These are phyloP conservation scores for Dalbergia cochinchinensis DNA, from an alignment of 306 rosid species.

Conservation along the genomic window DNA sequence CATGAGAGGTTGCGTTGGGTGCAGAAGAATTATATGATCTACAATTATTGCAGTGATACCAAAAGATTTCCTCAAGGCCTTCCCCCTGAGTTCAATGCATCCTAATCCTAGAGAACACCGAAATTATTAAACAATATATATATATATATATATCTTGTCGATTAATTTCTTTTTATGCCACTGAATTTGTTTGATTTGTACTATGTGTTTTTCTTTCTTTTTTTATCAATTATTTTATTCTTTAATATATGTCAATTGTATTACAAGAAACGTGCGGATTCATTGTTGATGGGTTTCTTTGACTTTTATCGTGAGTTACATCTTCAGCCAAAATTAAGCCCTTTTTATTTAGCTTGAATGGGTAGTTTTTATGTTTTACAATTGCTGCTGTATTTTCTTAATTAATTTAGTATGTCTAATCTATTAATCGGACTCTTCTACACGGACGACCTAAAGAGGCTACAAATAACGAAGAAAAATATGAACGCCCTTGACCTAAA, in stretches of 20 bases:
- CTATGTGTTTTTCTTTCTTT: no score
- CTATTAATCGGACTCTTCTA: not conserved
- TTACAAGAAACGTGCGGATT: not conserved
- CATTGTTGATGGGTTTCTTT: not conserved
- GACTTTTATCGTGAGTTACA: not conserved
- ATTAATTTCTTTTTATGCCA: not conserved
- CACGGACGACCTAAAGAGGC: not conserved
- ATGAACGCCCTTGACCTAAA: not conserved
- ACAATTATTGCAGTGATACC: slow-evolving; percentile 62
- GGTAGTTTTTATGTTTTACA: no score
- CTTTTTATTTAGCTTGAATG: not conserved
- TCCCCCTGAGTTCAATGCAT: slow-evolving; percentile 53
- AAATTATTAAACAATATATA: not conserved
- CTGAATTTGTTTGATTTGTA: not conserved
- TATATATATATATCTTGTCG: not conserved
- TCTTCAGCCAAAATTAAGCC: not conserved
- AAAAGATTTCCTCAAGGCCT: slow-evolving; percentile 69
- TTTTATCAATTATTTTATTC: not conserved
- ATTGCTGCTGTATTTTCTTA: not conserved
- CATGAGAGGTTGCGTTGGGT: slow-evolving; percentile 61
- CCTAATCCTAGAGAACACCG: not conserved
- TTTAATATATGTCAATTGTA: not conserved
- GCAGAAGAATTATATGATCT: slow-evolving; percentile 69
- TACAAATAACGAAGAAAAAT: not conserved
- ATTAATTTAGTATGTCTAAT: not conserved